A percentile compares a stretch with the other conserved stretches of the same genome.
phyloP scores from a whole-genome alignment of 2,329 filamentous ascomycete species.

The Rhexocercosporidium sp. region DNA sequence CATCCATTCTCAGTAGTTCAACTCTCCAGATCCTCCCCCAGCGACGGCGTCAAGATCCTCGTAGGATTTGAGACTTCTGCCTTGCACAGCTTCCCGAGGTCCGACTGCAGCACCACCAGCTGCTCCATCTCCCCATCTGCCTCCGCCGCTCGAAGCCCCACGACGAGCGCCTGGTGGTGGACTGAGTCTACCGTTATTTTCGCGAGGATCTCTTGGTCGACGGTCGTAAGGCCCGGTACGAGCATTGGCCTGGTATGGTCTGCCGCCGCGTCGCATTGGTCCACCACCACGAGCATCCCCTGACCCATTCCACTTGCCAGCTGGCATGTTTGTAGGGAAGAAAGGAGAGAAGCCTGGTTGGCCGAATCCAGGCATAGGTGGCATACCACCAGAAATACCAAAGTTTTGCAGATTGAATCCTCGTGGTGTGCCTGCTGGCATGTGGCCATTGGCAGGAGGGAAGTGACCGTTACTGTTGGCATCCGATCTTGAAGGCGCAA shows the following conservation, averaged over 20 bases:
- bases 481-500: slow-evolving; percentile 90
- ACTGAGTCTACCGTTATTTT: slow-evolving; percentile 53
- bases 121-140: slow-evolving; percentile 73
- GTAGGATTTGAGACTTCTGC: slow-evolving; percentile 93
- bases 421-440: slow-evolving; percentile 82
- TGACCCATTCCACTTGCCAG: slow-evolving; percentile 55
- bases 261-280: slow-evolving; percentile 71
- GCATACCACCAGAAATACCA: slow-evolving; percentile 58
- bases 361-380: slow-evolving; percentile 63
- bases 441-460: slow-evolving; percentile 77
- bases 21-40: slow-evolving; percentile 75
- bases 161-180: slow-evolving; percentile 57
- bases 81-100: slow-evolving; percentile 89
- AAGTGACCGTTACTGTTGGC: slow-evolving; percentile 97
- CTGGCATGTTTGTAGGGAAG: slow-evolving; percentile 55
- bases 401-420: slow-evolving; percentile 87
- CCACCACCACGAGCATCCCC: slow-evolving; percentile 62
- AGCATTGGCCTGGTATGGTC: slow-evolving; percentile 61
- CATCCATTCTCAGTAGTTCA: slow-evolving; percentile 73
- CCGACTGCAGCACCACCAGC: slow-evolving; percentile 79
- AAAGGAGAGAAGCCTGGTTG: slow-evolving; percentile 56
- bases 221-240: slow-evolving; percentile 78
- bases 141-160: slow-evolving; percentile 52
- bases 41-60: slow-evolving; percentile 92
- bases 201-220: slow-evolving; percentile 59